Evolutionary conservation across 2,329 filamentous ascomycete species (phyloP), one percentile per base, ranked within the genome.

Genomic region (Plectosphaerella cucumerina): DNA sequence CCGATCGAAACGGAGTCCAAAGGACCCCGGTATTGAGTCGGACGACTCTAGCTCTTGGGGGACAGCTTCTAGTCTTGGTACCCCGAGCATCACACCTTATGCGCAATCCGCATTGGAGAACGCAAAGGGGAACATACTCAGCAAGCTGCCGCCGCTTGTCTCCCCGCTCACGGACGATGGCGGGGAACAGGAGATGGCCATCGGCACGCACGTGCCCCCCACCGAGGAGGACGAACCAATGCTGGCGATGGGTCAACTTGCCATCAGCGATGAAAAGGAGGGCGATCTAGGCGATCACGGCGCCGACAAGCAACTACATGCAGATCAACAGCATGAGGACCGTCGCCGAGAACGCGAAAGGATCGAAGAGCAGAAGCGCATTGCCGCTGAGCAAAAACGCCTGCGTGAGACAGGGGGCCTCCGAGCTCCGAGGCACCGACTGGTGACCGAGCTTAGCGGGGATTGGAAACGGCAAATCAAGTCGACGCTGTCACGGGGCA

Each of bases 231-330:
- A 39, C 2, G 26, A 31, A 31, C 26, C 35, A 37, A 10, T 15
- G 14, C 14, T 18, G 4, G 6, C 14, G 35, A 37, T 37, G 6
- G 14, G 14, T n/a, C 35, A 21, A 42, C 34, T 55, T 17, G 37
- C 37, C 21, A 57, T 57, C 12, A 55, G 50, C 20, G 55, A 53
- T 26, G 55, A 53, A 15, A 56, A 53, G 18, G 51, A 57, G 23
- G 51, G 43, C 14, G 53, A 53, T 21, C 39, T 57, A 14, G 55
- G 53, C n/a, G 55, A 57, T 15, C 22, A 56, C 9, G 50, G 50
- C n/a, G 49, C 55, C 20, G 47, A 53, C 23, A 41, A 51, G 10
- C 44, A 53, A 17, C 44, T 53, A 15, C 35, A 33, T 4, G 49
- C 48, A 6, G 49, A 51, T 31, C 48, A 55, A 35, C 45, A 37